phyloP scores from a whole-genome alignment of 1,284 basidiomycete genomes.

The Vanrija sp. region DNA sequence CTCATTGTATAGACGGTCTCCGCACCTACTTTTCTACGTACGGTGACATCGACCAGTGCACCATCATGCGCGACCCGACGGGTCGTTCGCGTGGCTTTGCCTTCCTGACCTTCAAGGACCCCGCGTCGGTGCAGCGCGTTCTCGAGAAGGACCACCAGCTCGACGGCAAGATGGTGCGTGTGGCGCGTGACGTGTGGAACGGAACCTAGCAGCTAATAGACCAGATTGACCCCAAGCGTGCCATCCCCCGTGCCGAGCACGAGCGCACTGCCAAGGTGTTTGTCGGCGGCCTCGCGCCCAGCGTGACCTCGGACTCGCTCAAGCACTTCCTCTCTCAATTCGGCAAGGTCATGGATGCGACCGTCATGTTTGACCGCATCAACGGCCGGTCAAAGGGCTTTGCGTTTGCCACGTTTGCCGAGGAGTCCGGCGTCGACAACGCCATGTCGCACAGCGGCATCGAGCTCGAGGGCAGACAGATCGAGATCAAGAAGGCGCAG shows the following conservation, averaged over 20 bases:
- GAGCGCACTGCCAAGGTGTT: constrained; percentile 89
- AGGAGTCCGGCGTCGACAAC: constrained; percentile 78
- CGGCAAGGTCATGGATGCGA: constrained; percentile 92
- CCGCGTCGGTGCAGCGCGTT: constrained; percentile 80
- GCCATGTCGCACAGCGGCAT: constrained; percentile 79
- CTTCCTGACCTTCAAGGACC: constrained; percentile 85
- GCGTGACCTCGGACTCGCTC: constrained; percentile 90
- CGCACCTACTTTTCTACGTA: constrained; percentile 82
- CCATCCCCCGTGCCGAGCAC: constrained; percentile 92
- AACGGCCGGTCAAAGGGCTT: constrained; percentile 95
- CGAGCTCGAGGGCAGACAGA: constrained; percentile 87
- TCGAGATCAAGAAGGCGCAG: constrained; percentile 91
- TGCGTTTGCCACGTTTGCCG: constrained; percentile 89
- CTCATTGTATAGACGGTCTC: constrained; percentile 61
- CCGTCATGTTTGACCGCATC: constrained; percentile 97
- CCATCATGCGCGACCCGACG: constrained; percentile 89
- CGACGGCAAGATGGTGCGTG: constrained; percentile 84
- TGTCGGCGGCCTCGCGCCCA: constrained; percentile 87
- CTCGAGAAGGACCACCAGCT: constrained; percentile 84
- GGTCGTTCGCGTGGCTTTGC: constrained; percentile 90
- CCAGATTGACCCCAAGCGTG: constrained; percentile 98
- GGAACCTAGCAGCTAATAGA: neutral
- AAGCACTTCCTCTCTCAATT: constrained; percentile 82
- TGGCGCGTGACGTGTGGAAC: neutral
- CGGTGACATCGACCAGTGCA: constrained; percentile 85